Evolutionary conservation across 306 rosid species (phyloP).

Genomic region (Vachellia collinsii): DNA sequence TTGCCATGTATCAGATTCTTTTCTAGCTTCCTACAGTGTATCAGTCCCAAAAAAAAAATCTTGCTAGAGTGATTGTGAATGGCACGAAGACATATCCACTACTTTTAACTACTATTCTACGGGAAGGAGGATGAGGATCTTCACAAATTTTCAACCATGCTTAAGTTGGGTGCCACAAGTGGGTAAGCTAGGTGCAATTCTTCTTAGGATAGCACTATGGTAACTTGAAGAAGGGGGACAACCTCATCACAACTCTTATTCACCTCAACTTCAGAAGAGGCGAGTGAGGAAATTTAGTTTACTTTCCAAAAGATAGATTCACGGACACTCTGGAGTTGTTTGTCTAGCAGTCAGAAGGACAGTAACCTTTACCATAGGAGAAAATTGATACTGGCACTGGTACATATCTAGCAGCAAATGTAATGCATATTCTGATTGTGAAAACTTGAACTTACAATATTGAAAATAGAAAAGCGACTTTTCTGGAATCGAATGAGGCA

Average conservation of each 20-base stretch:
- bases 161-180: not conserved
- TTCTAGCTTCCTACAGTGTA: not conserved
- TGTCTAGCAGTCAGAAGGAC: constrained; percentile 7
- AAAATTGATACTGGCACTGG: not conserved
- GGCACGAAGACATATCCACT: not conserved
- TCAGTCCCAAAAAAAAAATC: no score
- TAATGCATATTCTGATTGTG: constrained; percentile 1
- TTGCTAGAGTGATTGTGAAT: not conserved
- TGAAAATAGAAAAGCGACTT: constrained; percentile 86
- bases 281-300: not conserved
- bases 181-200: not conserved
- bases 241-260: not conserved
- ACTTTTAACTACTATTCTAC: not conserved
- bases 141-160: not conserved
- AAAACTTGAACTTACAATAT: constrained; percentile 66
- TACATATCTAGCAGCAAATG: constrained; percentile 17
- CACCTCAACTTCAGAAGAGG: not conserved
- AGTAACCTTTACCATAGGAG: not conserved
- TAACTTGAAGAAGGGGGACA: not conserved
- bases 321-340: not conserved
- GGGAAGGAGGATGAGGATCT: not conserved
- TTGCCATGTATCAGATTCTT: not conserved
- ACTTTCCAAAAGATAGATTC: not conserved
- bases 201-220: not conserved
- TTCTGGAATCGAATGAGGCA: constrained; percentile 87